phyloP scores from a whole-genome alignment of 352 stramenopile species.

The Thalassiosira livingstoniorum region DNA sequence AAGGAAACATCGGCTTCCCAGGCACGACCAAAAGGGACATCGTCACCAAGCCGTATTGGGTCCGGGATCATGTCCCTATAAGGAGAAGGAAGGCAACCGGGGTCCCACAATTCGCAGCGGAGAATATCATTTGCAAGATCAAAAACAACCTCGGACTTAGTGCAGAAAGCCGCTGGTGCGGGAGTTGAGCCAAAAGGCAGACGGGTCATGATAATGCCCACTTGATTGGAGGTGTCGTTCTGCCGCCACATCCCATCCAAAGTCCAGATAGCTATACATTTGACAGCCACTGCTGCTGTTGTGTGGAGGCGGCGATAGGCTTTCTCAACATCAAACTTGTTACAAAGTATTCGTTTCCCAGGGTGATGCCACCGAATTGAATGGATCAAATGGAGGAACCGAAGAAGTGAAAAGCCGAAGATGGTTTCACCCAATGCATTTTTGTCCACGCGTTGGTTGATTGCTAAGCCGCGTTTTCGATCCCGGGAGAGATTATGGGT shows the following conservation, averaged over 20 bases:
- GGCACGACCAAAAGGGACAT: slow-evolving; percentile 2
- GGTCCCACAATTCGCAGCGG: not conserved
- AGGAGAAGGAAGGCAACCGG: not conserved
- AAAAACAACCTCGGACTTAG: not conserved
- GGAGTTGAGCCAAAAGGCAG: slow-evolving; percentile 16
- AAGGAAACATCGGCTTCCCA: slow-evolving; percentile 2
- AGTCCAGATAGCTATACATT: slow-evolving; percentile 6
- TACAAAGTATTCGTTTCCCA: slow-evolving; percentile 1
- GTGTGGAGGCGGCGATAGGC: slow-evolving; percentile 14
- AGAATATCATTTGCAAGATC: no score
- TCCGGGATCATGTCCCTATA: not conserved
- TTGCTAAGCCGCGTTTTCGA: slow-evolving; percentile 1
- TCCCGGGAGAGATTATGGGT: slow-evolving; percentile 13
- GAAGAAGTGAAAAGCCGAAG: slow-evolving; percentile 9
- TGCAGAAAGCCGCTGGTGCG: slow-evolving; percentile 16
- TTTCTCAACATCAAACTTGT: slow-evolving; percentile 24
- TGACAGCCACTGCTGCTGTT: not conserved
- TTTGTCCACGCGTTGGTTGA: slow-evolving; percentile 27
- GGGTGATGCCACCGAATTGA: slow-evolving; percentile 13
- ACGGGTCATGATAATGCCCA: slow-evolving; percentile 1
- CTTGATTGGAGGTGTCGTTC: no score
- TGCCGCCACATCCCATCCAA: not conserved
- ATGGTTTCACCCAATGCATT: not conserved
- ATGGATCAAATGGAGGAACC: slow-evolving; percentile 20
- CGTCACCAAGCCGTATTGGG: not conserved